Evolutionary conservation across 1,139 yeast genomes (phyloP), one percentile per base, ranked within the genome.

Genomic region (Arxiozyma heterogenica): DNA sequence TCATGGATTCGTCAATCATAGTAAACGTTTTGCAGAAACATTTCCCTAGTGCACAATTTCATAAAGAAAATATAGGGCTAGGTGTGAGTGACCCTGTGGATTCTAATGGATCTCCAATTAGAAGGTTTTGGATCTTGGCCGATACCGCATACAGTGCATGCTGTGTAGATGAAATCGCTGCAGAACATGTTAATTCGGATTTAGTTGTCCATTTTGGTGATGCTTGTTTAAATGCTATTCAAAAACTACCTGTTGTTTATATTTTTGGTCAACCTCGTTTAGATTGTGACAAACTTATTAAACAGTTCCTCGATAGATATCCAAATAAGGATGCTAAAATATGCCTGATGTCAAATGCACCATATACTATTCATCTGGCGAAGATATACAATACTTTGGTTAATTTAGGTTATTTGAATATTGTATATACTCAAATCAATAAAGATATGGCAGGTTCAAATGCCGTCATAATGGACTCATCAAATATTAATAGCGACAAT

Each of bases 91-190:
- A 18, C 18, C 52, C 48, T 11, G 42, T 41, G 5, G 45, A 23
- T 22, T 15, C 41, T 15, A 25, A 22, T 30, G 44, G 44, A 11
- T 4, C 23, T 23, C 41, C 42, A 18, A 53, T 22, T 50, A 70
- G 71, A 59, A 72, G 76, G 51, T 71, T 84, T 20, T 85, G 90
- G 90, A 77, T 85, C 18, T 72, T 93, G 45, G 99, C 98, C 0
- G 99, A 94, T 65, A 91, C 98, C 0, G 89, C 97, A 0, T 94
- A 93, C 64, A 88, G 96, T 25, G 78, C 96, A 0, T 93, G 98
- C 69, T 93, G 99, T 72, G 86, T 93, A 18, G 99, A 93, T 68
- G 97, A 90, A 65, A 95, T 93, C 23, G 98, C 98, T 0, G 95
- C 97, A 0, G 91, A 86, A 64, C 99, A 93, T 70, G 95, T 93